Evolutionary conservation across 2,329 filamentous ascomycete species (phyloP).

Genomic region (Cordyceps javanica): DNA sequence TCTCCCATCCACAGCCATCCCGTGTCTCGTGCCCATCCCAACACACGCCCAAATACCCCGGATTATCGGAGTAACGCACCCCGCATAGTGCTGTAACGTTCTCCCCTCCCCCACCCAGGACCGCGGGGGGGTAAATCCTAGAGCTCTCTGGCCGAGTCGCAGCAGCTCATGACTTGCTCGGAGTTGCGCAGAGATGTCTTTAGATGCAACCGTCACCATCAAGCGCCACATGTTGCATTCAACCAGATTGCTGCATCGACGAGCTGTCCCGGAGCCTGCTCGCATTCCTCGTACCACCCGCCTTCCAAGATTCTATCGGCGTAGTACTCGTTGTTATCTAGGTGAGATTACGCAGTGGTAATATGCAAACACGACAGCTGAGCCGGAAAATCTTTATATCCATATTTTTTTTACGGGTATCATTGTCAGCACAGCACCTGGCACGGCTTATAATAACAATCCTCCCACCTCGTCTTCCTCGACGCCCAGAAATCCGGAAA

Average conservation of each 20-base stretch:
- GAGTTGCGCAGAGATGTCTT: not conserved
- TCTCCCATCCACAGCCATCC: not conserved
- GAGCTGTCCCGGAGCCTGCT: no score
- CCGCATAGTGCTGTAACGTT: slow-evolving; percentile 7
- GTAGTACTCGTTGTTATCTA: no score
- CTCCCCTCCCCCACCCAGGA: slow-evolving; percentile 1
- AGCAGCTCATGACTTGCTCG: not conserved
- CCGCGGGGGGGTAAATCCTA: not conserved
- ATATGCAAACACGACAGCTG: no score
- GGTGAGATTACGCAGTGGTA: no score
- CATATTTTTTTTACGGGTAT: not conserved
- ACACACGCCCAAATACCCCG: not conserved
- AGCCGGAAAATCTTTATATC: not conserved
- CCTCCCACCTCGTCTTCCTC: not conserved
- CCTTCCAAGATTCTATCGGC: no score
- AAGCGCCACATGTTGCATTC: not conserved
- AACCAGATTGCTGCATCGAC: no score
- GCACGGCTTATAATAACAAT: slow-evolving; percentile 5
- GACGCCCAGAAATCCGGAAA: slow-evolving; percentile 3
- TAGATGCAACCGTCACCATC: not conserved
- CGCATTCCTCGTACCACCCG: no score
- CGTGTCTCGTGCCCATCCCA: not conserved
- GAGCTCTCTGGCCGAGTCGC: not conserved
- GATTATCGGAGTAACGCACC: not conserved
- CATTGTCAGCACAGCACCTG: slow-evolving; percentile 1